A percentile compares a stretch with the other conserved stretches of the same genome.
These are phyloP conservation scores for Phytophthora ohioensis DNA, from an alignment of 352 stramenopile genomes.

Conservation along the genomic window DNA sequence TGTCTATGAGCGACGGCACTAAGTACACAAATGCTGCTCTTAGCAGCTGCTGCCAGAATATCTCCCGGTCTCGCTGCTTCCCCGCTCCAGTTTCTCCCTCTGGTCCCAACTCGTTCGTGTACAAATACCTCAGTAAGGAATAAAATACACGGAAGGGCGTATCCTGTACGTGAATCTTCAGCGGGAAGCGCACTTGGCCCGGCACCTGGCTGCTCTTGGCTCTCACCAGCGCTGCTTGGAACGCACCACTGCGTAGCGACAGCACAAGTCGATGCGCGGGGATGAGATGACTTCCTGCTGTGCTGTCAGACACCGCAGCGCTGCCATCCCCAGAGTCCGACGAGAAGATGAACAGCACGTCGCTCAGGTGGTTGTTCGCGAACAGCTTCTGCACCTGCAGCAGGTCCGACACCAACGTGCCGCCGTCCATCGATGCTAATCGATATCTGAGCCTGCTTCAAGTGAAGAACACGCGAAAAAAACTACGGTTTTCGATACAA, in stretches of 20 bases:
- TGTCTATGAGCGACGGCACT: slow-evolving; percentile 70
- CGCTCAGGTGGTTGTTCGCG: slow-evolving; percentile 77
- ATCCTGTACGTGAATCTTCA: slow-evolving; percentile 86
- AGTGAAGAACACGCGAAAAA: slow-evolving; percentile 10
- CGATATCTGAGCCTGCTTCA: slow-evolving; percentile 17
- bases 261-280: slow-evolving; percentile 83
- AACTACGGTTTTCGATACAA: too few species aligned
- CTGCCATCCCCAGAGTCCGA: slow-evolving; percentile 27
- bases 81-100: background rate
- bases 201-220: slow-evolving; percentile 75
- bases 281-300: slow-evolving; percentile 52
- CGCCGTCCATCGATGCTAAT: slow-evolving; percentile 20
- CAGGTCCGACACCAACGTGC: slow-evolving; percentile 57
- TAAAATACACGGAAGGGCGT: slow-evolving; percentile 81
- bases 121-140: slow-evolving; percentile 74
- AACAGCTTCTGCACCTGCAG: slow-evolving; percentile 67
- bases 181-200: slow-evolving; percentile 75
- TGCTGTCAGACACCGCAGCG: too few species aligned
- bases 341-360: slow-evolving; percentile 84
- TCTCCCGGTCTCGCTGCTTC: slow-evolving; percentile 31
- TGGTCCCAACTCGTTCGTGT: slow-evolving; percentile 69
- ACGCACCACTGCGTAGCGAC: slow-evolving; percentile 77
- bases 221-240: slow-evolving; percentile 67
- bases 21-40: slow-evolving; percentile 78
- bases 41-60: slow-evolving; percentile 77